phyloP scores from a whole-genome alignment of 2,329 filamentous ascomycete species.

The Fusarium newnesense region DNA sequence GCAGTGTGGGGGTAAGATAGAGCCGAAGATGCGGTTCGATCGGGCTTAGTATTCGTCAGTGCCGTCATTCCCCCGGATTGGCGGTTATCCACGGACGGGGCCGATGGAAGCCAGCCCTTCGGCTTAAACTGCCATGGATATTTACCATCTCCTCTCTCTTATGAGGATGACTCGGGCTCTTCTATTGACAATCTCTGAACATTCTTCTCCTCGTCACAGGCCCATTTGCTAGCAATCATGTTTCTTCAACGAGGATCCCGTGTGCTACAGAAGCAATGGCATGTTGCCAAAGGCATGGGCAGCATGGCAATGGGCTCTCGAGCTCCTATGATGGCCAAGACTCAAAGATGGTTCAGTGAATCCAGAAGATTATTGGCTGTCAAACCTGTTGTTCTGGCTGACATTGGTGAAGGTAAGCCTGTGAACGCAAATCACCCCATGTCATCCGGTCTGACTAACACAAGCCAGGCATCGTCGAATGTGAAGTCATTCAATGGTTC shows the following conservation, averaged over 20 bases:
- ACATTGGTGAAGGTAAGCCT: conserved; percentile 82
- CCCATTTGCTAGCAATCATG: conserved; percentile 53
- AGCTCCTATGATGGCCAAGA: conserved; percentile 44
- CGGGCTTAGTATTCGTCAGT: conserved; percentile 34
- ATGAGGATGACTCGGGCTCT: conserved; percentile 22
- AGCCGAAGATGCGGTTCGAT: conserved; percentile 35
- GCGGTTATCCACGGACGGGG: conserved; percentile 52
- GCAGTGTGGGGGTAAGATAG: conserved; percentile 30
- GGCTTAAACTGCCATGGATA: conserved; percentile 37
- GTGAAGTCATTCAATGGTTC: conserved; percentile 99
- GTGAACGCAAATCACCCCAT: background rate
- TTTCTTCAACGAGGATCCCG: conserved; percentile 65
- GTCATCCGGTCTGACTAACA: conserved; percentile 24
- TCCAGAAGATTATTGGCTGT: conserved; percentile 64
- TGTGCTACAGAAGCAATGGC: conserved; percentile 62
- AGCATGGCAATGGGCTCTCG: conserved; percentile 47
- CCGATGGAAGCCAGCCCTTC: conserved; percentile 49
- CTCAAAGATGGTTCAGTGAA: conserved; percentile 61
- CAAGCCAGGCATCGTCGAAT: conserved; percentile 87
- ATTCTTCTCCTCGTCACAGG: conserved; percentile 29
- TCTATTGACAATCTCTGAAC: conserved; percentile 21
- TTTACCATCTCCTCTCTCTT: conserved; percentile 38
- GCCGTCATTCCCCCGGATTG: conserved; percentile 45
- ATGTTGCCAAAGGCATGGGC: conserved; percentile 54
- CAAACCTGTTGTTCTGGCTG: conserved; percentile 84